Base-by-base conservation (phyloP, 768 basidiomycete genomes). In the Ramaria sp. region DNA sequence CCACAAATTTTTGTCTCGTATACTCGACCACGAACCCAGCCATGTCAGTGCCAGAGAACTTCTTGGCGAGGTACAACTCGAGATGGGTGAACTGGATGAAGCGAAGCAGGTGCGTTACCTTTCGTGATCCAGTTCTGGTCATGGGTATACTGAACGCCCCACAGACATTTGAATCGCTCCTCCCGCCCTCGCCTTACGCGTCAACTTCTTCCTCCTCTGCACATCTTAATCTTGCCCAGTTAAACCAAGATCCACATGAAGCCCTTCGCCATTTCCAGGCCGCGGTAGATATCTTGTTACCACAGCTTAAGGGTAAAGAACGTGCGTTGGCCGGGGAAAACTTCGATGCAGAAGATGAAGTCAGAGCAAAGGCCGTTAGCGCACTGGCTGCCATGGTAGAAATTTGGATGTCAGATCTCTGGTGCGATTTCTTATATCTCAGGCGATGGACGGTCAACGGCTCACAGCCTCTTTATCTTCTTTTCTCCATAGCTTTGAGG, bases 371-470 rank as follows among this genome's bases (percentile, higher is more conserved):
- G 64, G 82, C 86, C 56, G 83, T 92, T 11, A 76, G 86, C 41
- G 90, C 89, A 7, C 76, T 93, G 20, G 77, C 92, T 31, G 87
- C 86, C 7, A 92, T 93, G 78, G 86, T 94, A 24, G 93, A 95
- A 67, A 88, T 94, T 15, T 96, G 92, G 92, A 95, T 96, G 91
- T 88, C 93, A 64, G 91, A 94, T 75, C 74, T 95, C 51, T 94
- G 92, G 92, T 86, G 63, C 51, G 81, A 66, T 17, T 20, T 20
- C 45, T 20, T 37, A 46, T 30, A 24, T 11, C 24, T 33, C 51
- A n/a, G 43, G n/a, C 58, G 53, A 34, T 7, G 50, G 15, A 24
- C 31, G 37, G 27, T 17, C 17, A 2, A 17, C 22, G 7, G 27
- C 24, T 49, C 7, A 49, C 22, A n/a, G 11, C 2, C 13, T 37